phyloP scores from a whole-genome alignment of 345 rosid genomes.

The Rubroshorea leprosula region DNA sequence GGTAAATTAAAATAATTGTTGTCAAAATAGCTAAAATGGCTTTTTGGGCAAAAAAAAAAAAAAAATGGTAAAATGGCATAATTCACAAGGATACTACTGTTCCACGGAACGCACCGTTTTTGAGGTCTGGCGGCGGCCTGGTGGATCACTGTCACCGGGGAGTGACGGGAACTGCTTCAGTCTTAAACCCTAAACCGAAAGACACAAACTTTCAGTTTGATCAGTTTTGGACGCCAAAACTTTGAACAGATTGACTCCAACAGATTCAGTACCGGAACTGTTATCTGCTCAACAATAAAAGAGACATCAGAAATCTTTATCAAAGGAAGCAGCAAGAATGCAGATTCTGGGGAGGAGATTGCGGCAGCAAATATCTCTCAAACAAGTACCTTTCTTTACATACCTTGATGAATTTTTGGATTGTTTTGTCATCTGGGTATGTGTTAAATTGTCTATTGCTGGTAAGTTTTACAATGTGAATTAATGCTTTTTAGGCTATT shows the following conservation, averaged over 20 bases:
- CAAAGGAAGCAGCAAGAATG: slow-evolving; percentile 33
- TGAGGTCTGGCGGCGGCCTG: too few relatives aligned
- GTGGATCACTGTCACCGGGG: too few relatives aligned
- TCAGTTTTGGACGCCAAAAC: background rate
- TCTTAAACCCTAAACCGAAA: slow-evolving; percentile 11
- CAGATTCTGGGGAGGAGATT: slow-evolving; percentile 32
- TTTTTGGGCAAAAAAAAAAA: too few relatives aligned
- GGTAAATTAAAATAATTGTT: too few relatives aligned
- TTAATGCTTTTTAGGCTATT: slow-evolving; percentile 37
- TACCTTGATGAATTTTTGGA: slow-evolving; percentile 1
- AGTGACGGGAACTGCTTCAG: too few relatives aligned
- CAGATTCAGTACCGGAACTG: too few relatives aligned
- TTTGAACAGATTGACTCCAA: background rate
- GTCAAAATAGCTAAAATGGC: too few relatives aligned
- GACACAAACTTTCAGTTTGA: background rate
- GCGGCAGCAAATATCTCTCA: slow-evolving; percentile 28
- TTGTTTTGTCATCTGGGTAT: slow-evolving; percentile 2
- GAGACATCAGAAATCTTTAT: too few relatives aligned
- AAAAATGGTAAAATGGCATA: too few relatives aligned
- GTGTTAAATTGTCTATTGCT: background rate
- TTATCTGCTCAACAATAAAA: too few relatives aligned
- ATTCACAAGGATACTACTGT: too few relatives aligned
- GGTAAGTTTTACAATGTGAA: background rate
- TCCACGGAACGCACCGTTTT: too few relatives aligned
- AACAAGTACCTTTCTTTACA: slow-evolving; percentile 24